Evolutionary conservation across 192 early-diverging fungal genomes (phyloP).

Genomic region (Chytriomyces confervae): DNA sequence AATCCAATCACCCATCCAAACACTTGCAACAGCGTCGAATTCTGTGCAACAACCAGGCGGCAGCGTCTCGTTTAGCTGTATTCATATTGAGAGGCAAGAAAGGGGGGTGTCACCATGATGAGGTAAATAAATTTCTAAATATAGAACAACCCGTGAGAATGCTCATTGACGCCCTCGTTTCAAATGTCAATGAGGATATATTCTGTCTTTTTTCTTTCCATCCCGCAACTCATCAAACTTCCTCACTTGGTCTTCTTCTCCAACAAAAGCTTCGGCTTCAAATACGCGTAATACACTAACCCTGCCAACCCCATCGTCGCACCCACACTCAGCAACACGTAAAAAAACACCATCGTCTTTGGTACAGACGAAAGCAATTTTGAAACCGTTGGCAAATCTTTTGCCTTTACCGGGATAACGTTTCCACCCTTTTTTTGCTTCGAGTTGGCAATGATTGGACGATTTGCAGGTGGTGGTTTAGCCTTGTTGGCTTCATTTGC

Average conservation of each 20-base stretch:
- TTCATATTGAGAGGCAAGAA: neutral
- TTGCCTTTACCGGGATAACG: slow-evolving; percentile 31
- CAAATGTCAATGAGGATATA: neutral
- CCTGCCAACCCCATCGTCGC: slow-evolving; percentile 24
- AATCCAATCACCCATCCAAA: neutral
- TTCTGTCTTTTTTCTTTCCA: neutral
- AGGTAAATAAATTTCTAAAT: neutral
- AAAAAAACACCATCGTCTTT: slow-evolving; percentile 28
- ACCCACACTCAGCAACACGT: slow-evolving; percentile 24
- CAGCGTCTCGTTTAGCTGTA: neutral
- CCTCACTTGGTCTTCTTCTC: slow-evolving; percentile 22
- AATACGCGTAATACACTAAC: slow-evolving; percentile 23
- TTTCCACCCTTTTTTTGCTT: neutral
- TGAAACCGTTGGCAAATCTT: slow-evolving; percentile 37
- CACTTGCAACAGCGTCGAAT: no score
- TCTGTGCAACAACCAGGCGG: neutral
- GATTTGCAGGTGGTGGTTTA: neutral
- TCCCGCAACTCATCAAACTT: neutral
- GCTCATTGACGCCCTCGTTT: neutral
- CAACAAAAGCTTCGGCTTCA: slow-evolving; percentile 32
- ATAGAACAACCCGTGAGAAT: neutral
- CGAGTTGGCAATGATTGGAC: slow-evolving; percentile 8
- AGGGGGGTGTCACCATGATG: neutral
- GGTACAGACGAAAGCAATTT: slow-evolving; percentile 31
- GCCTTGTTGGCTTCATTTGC: slow-evolving; percentile 27